Evolutionary conservation across 2,329 filamentous ascomycete species (phyloP).

Genomic region (Cladosporium colombiae): DNA sequence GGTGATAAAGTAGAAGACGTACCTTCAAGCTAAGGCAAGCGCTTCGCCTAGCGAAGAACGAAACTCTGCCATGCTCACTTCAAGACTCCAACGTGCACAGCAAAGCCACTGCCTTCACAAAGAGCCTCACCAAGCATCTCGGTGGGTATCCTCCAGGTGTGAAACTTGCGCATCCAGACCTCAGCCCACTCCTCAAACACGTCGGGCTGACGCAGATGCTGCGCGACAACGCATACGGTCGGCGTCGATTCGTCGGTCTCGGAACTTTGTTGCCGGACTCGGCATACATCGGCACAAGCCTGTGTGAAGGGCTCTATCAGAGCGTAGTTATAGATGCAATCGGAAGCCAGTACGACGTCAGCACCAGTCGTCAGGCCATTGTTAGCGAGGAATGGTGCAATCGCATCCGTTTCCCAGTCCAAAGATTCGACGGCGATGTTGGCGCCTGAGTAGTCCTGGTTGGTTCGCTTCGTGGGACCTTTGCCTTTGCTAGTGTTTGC

Average conservation of each 20-base stretch:
- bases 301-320: constrained; percentile 74
- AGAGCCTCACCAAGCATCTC: constrained; percentile 60
- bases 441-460: background rate
- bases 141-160: constrained; percentile 75
- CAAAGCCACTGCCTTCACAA: constrained; percentile 69
- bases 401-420: constrained; percentile 75
- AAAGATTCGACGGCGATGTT: constrained; percentile 45
- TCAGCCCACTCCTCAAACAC: constrained; percentile 82
- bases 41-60: background rate
- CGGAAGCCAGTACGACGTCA: constrained; percentile 72
- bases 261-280: constrained; percentile 47
- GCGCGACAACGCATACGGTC: constrained; percentile 78
- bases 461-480: constrained; percentile 1
- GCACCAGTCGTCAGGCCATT: constrained; percentile 44
- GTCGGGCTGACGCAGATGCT: constrained; percentile 82
- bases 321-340: constrained; percentile 93
- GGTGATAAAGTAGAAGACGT: background rate
- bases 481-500: background rate
- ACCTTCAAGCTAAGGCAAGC: background rate
- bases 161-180: constrained; percentile 66
- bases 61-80: background rate
- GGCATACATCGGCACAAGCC: constrained; percentile 74
- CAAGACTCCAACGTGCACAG: constrained; percentile 76
- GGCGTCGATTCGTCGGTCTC: constrained; percentile 40
- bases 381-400: constrained; percentile 50